Evolutionary conservation across 805 yeast species (phyloP).

Genomic region (Saccharomycopsis fodiens): DNA sequence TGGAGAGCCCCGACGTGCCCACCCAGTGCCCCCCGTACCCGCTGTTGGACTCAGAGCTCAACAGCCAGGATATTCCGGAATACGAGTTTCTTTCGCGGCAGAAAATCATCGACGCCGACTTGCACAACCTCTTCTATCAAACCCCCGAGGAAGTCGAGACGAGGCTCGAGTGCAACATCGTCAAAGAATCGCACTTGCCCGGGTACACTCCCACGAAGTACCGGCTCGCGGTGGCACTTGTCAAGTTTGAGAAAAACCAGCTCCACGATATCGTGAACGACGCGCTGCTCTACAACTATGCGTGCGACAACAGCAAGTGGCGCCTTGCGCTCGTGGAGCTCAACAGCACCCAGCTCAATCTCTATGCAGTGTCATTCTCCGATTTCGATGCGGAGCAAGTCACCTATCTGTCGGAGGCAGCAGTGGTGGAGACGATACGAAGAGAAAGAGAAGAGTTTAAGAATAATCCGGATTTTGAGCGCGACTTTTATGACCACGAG

Average conservation of each 20-base stretch:
- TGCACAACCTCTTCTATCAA: conserved; percentile 13
- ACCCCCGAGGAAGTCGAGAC: conserved; percentile 14
- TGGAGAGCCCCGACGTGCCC: no score
- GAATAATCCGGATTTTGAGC: not conserved
- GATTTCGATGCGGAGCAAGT: conserved; percentile 8
- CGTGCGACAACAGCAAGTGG: conserved; percentile 14
- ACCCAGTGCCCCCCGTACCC: no score
- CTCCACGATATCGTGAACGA: conserved; percentile 15
- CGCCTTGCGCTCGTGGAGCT: conserved; percentile 15
- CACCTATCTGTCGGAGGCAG: not conserved
- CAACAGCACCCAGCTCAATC: conserved; percentile 16
- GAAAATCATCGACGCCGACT: conserved; percentile 6
- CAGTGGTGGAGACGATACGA: conserved; percentile 5
- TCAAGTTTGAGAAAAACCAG: conserved; percentile 19
- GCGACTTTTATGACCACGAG: conserved; percentile 9
- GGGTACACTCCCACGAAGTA: conserved; percentile 15
- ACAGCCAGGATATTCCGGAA: no score
- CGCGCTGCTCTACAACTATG: not conserved
- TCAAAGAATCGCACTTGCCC: conserved; percentile 10
- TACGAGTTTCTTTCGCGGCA: conserved; percentile 3
- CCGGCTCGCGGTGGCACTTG: conserved; percentile 10
- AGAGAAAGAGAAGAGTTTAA: conserved; percentile 10
- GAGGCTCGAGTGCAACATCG: conserved; percentile 11
- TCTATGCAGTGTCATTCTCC: conserved; percentile 10
- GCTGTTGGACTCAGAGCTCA: no score